These are phyloP conservation scores for Naegleria gruberi DNA, from an alignment of 208 protist species.

Conservation along the genomic window DNA sequence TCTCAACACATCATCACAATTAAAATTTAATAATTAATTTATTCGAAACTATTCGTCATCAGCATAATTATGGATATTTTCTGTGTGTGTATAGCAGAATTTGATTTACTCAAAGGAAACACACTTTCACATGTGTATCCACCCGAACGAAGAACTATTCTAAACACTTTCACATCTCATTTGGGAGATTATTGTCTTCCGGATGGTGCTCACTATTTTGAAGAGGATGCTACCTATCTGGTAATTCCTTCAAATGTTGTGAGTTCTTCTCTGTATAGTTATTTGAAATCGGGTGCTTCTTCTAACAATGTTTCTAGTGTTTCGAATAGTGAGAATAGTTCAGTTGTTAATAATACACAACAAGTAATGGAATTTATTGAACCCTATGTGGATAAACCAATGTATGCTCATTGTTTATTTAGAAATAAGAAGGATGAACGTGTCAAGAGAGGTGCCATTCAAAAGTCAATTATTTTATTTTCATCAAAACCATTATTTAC, in stretches of 20 bases:
- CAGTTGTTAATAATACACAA: too few relatives aligned
- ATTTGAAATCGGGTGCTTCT: too few relatives aligned
- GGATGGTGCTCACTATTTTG: not conserved
- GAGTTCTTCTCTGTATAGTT: not conserved
- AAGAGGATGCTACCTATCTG: not conserved
- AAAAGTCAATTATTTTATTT: slow-evolving; percentile 11
- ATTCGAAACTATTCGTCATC: too few relatives aligned
- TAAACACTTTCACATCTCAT: too few relatives aligned
- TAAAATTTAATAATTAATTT: too few relatives aligned
- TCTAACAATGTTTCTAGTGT: too few relatives aligned
- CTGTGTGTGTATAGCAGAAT: slow-evolving; percentile 7
- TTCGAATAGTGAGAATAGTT: too few relatives aligned
- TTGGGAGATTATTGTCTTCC: not conserved
- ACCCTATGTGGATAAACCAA: not conserved
- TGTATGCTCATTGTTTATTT: not conserved
- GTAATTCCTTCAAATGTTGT: not conserved
- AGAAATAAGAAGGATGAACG: not conserved
- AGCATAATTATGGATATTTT: not conserved
- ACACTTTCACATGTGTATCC: slow-evolving; percentile 6
- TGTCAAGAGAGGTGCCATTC: slow-evolving; percentile 9
- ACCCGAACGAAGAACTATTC: too few relatives aligned
- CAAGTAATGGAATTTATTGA: too few relatives aligned
- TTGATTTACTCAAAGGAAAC: slow-evolving; percentile 7
- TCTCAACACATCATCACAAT: too few relatives aligned
- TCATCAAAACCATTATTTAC: not conserved